A percentile compares a stretch with the other conserved stretches of the same genome.
phyloP scores from a whole-genome alignment of 495 filamentous ascomycete species.

The Penicillium bovifimosum region DNA sequence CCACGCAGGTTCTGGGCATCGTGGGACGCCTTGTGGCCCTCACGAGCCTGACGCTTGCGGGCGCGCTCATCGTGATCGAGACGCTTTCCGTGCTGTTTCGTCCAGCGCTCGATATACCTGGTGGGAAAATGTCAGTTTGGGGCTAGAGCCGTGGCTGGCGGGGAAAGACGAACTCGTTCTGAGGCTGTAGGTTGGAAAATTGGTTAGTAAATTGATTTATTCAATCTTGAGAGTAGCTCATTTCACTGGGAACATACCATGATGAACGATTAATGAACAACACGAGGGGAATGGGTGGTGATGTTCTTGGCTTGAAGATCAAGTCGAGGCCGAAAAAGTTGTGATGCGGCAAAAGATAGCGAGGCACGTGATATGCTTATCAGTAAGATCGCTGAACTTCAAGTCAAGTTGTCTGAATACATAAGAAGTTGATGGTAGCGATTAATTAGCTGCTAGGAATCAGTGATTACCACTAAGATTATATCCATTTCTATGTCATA shows the following conservation, averaged over 20 bases:
- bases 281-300: constrained; percentile 11
- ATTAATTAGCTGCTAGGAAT: too few relatives aligned
- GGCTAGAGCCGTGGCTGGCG: constrained; percentile 13
- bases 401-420: too few relatives aligned
- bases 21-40: constrained; percentile 76
- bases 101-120: constrained; percentile 82
- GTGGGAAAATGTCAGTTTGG: constrained; percentile 14
- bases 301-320: constrained; percentile 22
- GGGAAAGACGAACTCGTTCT: constrained; percentile 61
- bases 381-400: constrained; percentile 16
- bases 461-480: not conserved
- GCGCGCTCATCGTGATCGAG: constrained; percentile 87
- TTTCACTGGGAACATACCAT: constrained; percentile 29
- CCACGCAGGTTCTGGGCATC: constrained; percentile 90
- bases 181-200: constrained; percentile 52
- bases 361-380: constrained; percentile 24
- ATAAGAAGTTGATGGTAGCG: too few relatives aligned
- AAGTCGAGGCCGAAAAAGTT: constrained; percentile 36
- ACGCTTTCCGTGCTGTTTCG: constrained; percentile 73
- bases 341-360: constrained; percentile 28
- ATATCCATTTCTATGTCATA: not conserved
- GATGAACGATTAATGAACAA: constrained; percentile 23
- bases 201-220: constrained; percentile 8
- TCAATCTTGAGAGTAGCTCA: not conserved
- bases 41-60: constrained; percentile 83